Percentiles rank a stretch among this genome's conserved stretches.
Evolutionary conservation across 2,329 filamentous ascomycete species (phyloP).

Genomic region (Magnaporthiopsis poae): DNA sequence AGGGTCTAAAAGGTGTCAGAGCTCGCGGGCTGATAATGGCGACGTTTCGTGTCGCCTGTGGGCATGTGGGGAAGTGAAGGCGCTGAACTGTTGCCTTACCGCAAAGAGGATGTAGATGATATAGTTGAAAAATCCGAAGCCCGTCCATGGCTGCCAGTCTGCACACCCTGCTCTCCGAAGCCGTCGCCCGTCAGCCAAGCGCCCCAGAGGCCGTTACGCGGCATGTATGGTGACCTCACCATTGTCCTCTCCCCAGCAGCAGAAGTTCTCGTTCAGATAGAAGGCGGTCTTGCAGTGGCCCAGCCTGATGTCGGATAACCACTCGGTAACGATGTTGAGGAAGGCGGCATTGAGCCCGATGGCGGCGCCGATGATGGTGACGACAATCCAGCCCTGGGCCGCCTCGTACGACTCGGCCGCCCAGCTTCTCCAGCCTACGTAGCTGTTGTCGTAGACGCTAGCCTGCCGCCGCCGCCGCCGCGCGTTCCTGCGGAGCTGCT

Average conservation of each 20-base stretch:
- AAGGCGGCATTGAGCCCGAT: conserved; percentile 91
- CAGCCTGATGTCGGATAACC: conserved; percentile 89
- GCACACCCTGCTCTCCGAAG: conserved; percentile 53
- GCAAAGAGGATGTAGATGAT: conserved; percentile 79
- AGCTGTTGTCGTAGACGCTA: conserved; percentile 59
- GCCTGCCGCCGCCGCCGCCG: conserved; percentile 58
- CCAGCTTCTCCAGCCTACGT: conserved; percentile 68
- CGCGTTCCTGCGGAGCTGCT: conserved; percentile 71
- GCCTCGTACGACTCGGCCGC: conserved; percentile 85
- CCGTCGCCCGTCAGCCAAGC: neutral
- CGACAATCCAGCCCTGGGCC: conserved; percentile 94
- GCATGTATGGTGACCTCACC: conserved; percentile 34
- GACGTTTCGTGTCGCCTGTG: neutral
- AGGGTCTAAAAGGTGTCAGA: conserved; percentile 39
- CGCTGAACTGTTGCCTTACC: conserved; percentile 32
- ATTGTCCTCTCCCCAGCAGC: conserved; percentile 90
- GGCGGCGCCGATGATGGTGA: conserved; percentile 82
- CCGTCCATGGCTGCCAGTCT: conserved; percentile 84
- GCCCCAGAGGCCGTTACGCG: neutral
- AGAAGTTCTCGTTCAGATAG: conserved; percentile 95
- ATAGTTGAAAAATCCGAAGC: conserved; percentile 70
- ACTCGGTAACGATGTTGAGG: conserved; percentile 91
- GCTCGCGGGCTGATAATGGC: conserved; percentile 11
- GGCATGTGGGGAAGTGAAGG: neutral
- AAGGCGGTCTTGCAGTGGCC: conserved; percentile 94